These are phyloP conservation scores for Furcasterigmium furcatum DNA, from an alignment of 2,329 filamentous ascomycete genomes.

Conservation along the genomic window DNA sequence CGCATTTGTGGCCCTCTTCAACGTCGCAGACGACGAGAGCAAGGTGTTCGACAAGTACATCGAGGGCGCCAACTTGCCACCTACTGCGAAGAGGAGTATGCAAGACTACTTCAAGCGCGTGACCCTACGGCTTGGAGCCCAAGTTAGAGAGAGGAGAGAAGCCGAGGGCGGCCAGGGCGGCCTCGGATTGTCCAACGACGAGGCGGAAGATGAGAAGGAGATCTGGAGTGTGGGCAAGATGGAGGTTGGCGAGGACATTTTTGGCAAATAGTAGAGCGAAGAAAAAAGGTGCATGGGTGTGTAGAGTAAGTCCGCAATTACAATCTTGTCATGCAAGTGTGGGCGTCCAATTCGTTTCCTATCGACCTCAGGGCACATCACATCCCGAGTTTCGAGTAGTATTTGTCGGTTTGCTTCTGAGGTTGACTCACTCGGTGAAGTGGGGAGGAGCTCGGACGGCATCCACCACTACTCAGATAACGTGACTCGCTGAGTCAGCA, in stretches of 20 bases:
- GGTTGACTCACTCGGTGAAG: no score
- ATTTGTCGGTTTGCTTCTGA: no score
- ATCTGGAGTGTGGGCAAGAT: conserved; percentile 94
- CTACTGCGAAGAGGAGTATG: conserved; percentile 83
- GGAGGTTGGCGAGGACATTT: conserved; percentile 66
- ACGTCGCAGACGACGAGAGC: conserved; percentile 81
- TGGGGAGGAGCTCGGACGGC: no score
- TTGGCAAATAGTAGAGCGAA: conserved; percentile 28
- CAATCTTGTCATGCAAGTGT: conserved; percentile 10
- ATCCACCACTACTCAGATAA: conserved; percentile 7
- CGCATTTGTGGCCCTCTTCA: conserved; percentile 87
- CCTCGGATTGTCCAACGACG: conserved; percentile 82
- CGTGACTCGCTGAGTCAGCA: conserved; percentile 21
- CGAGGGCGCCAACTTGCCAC: conserved; percentile 61
- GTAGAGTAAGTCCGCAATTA: neutral
- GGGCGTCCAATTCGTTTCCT: no score
- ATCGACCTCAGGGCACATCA: no score
- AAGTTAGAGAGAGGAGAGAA: conserved; percentile 84
- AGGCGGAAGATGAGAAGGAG: conserved; percentile 91
- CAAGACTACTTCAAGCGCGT: conserved; percentile 96
- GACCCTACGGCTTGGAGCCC: conserved; percentile 76
- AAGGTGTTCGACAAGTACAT: conserved; percentile 92
- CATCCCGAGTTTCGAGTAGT: no score
- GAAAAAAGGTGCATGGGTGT: neutral
- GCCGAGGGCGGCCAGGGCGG: conserved; percentile 88